These are phyloP conservation scores for Trametes versicolor DNA, from an alignment of 1,284 basidiomycete species.

Conservation along the genomic window DNA sequence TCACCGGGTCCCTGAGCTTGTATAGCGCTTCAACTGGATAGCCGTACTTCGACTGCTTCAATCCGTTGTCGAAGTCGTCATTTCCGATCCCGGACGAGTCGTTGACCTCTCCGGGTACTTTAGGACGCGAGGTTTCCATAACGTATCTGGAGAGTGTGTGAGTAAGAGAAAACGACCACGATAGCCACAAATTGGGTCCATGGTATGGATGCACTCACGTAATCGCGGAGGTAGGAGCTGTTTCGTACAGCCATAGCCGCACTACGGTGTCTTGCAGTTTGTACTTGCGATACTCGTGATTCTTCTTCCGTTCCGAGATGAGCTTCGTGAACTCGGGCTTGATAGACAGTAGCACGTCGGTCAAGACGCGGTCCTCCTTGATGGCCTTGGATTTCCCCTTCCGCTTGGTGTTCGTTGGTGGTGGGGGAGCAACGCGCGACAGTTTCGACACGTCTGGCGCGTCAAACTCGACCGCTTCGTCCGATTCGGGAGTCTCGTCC, in stretches of 20 bases:
- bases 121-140: constrained; percentile 41
- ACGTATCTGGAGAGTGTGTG: constrained; percentile 37
- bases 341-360: constrained; percentile 45
- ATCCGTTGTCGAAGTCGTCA: constrained; percentile 46
- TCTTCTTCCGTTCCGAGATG: constrained; percentile 46
- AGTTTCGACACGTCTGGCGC: not conserved
- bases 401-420: not conserved
- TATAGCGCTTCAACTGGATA: constrained; percentile 46
- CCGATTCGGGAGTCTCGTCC: too few species aligned
- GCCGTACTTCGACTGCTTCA: constrained; percentile 43
- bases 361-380: constrained; percentile 38
- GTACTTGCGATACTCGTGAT: constrained; percentile 49
- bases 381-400: constrained; percentile 16
- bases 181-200: too few species aligned
- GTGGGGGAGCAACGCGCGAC: not conserved
- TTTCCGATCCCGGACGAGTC: constrained; percentile 47
- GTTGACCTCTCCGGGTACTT: constrained; percentile 45
- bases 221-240: constrained; percentile 42
- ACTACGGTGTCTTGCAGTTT: constrained; percentile 41
- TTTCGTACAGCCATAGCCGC: constrained; percentile 48
- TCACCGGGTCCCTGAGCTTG: constrained; percentile 40
- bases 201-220: constrained; percentile 37
- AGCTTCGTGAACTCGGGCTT: constrained; percentile 44
- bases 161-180: not conserved
- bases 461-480: constrained; percentile 6